Evolutionary conservation across 2,329 filamentous ascomycete genomes (phyloP), one percentile per base, ranked within the genome.

Genomic region (Claviceps africana): DNA sequence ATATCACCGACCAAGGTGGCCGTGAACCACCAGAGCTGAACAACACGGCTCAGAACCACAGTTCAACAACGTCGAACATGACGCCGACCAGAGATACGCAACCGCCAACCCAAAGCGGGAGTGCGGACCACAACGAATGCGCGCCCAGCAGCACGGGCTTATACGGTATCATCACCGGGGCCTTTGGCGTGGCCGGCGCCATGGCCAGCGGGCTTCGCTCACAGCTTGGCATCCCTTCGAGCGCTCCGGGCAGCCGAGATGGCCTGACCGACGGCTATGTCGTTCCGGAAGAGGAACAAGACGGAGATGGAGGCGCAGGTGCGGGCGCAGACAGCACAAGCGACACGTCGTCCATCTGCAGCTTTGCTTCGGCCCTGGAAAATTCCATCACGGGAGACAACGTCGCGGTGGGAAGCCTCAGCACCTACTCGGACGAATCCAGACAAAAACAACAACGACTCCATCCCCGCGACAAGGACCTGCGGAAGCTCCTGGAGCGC

Each of bases 401-500:
- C 15, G 55, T 47, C 9, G 53, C 57, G 4, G 50, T 57, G 4
- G 54, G 58, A 2, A 63, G 59, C 49, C 8, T 6, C 15, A 43
- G 42, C 42, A 43, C 57, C 28, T 56, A 60, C 21, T 75, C 70
- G 1, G 68, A 71, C 35, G 71, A 72, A 2, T 71, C 72, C 2
- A 62, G n/a, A n/a, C n/a, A n/a, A n/a, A n/a, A 58, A 40, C 63
- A 53, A 10, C 62, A 59, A 8, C 52, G 31, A 54, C 55, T 61
- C 56, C 53, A 63, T 57, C 40, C 64, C 51, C 47, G 61, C 57
- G 81, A 85, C 30, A 83, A 81, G 59, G 81, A 86, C 58, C 72
- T 88, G 3, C 70, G 72, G 54, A 85, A 82, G 60, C 73, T 86
- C 9, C 72, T 80, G 47, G 73, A 79, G 17, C 77, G 78, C 53